These are phyloP conservation scores for Aurantiochytrium sp. DNA, from an alignment of 108 stramenopile species.

Conservation along the genomic window DNA sequence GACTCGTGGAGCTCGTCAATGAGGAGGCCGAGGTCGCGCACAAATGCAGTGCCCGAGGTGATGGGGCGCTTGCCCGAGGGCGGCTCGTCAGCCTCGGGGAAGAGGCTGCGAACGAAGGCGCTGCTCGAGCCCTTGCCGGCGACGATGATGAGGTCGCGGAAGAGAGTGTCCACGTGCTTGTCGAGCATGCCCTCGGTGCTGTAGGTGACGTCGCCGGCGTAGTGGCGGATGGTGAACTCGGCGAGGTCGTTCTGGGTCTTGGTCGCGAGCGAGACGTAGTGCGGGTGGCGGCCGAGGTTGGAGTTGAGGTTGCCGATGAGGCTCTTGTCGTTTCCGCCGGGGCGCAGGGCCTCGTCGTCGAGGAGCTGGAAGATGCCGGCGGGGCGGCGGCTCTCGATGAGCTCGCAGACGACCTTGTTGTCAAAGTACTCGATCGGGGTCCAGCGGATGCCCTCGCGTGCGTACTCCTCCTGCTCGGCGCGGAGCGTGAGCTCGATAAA, in stretches of 20 bases:
- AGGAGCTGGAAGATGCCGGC: constrained; percentile 45
- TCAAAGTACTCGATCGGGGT: constrained; percentile 49
- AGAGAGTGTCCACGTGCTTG: constrained; percentile 94
- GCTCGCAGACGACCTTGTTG: constrained; percentile 55
- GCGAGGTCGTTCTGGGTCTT: constrained; percentile 64
- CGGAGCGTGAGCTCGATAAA: constrained; percentile 59
- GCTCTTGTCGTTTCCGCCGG: constrained; percentile 22
- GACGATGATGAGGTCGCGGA: constrained; percentile 75
- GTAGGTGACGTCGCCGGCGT: constrained; percentile 90
- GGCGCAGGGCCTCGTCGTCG: constrained; percentile 43
- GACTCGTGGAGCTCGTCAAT: neutral
- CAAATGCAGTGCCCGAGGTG: constrained; percentile 50
- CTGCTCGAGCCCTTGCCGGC: constrained; percentile 73
- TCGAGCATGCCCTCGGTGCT: constrained; percentile 87
- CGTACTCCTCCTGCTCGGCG: constrained; percentile 62
- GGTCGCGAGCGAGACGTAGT: constrained; percentile 32
- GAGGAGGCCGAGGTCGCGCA: constrained; percentile 40
- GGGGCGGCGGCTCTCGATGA: constrained; percentile 51
- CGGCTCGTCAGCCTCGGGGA: constrained; percentile 33
- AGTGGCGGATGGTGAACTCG: constrained; percentile 82
- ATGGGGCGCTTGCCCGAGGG: constrained; percentile 33
- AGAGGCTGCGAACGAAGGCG: constrained; percentile 71
- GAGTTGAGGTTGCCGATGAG: neutral
- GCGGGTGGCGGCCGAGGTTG: neutral
- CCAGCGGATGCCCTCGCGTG: constrained; percentile 53